Base-by-base conservation (phyloP, 176 grass and related monocot species). In the Urochloa ruziziensis region DNA sequence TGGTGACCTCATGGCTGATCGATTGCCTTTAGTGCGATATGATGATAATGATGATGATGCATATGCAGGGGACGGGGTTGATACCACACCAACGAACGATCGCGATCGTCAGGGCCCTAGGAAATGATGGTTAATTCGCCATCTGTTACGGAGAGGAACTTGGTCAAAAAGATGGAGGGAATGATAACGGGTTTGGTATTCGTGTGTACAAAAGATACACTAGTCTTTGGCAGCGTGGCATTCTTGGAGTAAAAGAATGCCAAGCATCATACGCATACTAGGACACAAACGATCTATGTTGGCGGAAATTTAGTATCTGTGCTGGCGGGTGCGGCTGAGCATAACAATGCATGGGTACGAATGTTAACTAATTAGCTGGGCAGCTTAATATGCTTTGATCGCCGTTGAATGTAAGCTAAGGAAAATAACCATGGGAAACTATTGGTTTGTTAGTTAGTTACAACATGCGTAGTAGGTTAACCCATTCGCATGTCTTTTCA, bases 1-100 rank as follows among this genome's bases (percentile, higher is more conserved):
- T 62, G 64, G 71, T 88, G 73, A 71, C 27, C 73, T 73, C 75
- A 62, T 80, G 84, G 52, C n/a, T 62, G 32, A 51, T 72, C 25
- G 2, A 72, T 33, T 39, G 11, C 34, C 65, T 62, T 83, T 78
- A 54, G 73, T 78, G 73, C 43, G 73, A 70, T 63, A 83, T 78
- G 70, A 87, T 80, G 78, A 48, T n/a, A n/a, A 83, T 78, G 70
- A 87, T 46, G 43, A 14, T 12, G 54, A 57, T 57, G 54, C 23
- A 57, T 21, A 57, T 11, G 53, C 53, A 57, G 53, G 53, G 53
- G 53, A 2, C 21, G 7, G 48, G 44, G 44, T 28, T 33, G 28
- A 58, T 12, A 17, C 23, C 48, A 10, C 58, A 10, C 58, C 10
- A 68, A 77, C 77, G 52, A 62, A 53, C 52, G 5, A 64, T 69